Base-by-base conservation (phyloP, 73 alveolate genomes). In the Paramecium primaurelia region DNA sequence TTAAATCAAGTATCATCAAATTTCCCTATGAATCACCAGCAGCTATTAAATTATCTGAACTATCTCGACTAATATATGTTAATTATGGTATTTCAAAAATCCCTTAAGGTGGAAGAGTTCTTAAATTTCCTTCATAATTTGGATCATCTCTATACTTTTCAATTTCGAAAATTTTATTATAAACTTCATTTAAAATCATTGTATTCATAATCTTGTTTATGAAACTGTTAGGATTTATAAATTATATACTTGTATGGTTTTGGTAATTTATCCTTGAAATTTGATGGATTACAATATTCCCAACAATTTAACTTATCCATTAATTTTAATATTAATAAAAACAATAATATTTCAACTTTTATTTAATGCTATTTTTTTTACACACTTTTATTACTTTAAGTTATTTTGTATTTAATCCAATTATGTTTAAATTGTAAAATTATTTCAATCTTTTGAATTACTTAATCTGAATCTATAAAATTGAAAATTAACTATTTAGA, bases 71-170 rank as follows among this genome's bases (percentile, higher is more conserved):
- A 38, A 26, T 87, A 26, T 58, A 73, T 26, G 88, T 60, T 36
- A 87, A 36, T 60, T 68, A 42, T 18, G 69, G 69, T 7, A 87
- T 25, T 20, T 87, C 93, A 87, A 68, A 87, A 30, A 73, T 64
- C 8, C 93, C 93, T 32, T 87, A 68, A 20, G 93, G 93, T 28
- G 93, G 93, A 30, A 87, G 36, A 44, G 84, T 28, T 47, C 73
- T 49, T 22, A 84, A 38, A 22, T 59, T 44, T 54, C 93, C 93
- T 54, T 87, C 93, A 87, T 87, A 87, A 40, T 87, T 87, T 42
- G 93, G 93, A 87, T 87, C 93, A 20, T 60, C 45, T 87, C 86
- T 87, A 38, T 87, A 64, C 36, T 87, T 87, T 59, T 87, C 93
- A 64, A 87, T 87, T 77, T 87, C 93, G 51, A 60, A 64, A 1